These are phyloP conservation scores for Gossypium schwendimanii DNA, from an alignment of 441 rosid genomes.

Conservation along the genomic window DNA sequence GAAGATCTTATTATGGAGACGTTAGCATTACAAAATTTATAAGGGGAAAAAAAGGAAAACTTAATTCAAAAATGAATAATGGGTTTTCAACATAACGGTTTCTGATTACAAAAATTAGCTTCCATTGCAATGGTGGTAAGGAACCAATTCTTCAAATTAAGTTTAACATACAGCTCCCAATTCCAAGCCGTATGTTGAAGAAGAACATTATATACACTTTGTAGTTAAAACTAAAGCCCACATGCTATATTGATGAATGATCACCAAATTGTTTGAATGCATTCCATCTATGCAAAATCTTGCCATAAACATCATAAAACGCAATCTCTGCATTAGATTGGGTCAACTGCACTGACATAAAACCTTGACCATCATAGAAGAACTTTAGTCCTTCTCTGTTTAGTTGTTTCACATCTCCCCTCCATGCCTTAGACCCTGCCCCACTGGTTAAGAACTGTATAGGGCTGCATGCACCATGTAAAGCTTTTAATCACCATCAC, in stretches of 20 bases:
- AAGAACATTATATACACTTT: not conserved
- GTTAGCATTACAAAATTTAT: no score
- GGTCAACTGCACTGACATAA: conserved; percentile 32
- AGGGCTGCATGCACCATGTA: conserved; percentile 16
- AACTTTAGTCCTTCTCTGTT: conserved; percentile 20
- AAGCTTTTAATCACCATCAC: not conserved
- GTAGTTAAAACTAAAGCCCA: not conserved
- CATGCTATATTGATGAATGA: not conserved
- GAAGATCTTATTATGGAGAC: no score
- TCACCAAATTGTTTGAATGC: conserved; percentile 15
- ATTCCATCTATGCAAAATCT: conserved; percentile 23
- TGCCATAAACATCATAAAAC: conserved; percentile 32
- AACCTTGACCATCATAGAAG: conserved; percentile 38
- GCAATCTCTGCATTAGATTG: conserved; percentile 21
- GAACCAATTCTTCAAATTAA: not conserved
- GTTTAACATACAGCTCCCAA: not conserved
- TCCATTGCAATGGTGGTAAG: not conserved
- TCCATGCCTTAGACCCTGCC: conserved; percentile 42
- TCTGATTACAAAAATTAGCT: not conserved
- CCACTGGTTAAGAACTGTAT: conserved; percentile 37
- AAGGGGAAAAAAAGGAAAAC: no score
- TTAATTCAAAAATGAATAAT: not conserved
- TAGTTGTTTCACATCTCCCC: conserved; percentile 24
- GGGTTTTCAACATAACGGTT: not conserved
- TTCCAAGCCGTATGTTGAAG: not conserved